phyloP scores from a whole-genome alignment of 1,284 basidiomycete species.

The Clitocybe nebularis region DNA sequence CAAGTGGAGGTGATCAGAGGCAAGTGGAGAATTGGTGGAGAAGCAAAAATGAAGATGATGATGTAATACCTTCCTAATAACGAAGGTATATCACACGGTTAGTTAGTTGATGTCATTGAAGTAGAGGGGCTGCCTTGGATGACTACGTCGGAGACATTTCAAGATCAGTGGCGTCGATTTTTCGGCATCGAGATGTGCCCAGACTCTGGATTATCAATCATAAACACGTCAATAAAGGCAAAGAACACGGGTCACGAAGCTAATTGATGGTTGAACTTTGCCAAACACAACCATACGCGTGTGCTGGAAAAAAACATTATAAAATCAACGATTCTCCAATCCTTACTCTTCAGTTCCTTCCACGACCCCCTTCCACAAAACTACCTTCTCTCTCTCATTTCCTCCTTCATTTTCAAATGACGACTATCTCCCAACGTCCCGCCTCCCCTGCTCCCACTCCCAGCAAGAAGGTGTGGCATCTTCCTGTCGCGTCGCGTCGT shows the following conservation, averaged over 20 bases:
- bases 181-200: background rate
- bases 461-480: constrained; percentile 36
- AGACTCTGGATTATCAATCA: background rate
- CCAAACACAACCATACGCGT: constrained; percentile 31
- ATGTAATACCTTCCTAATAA: no score
- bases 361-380: constrained; percentile 3
- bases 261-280: constrained; percentile 23
- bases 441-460: constrained; percentile 33
- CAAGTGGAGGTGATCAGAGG: no score
- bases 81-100: no score
- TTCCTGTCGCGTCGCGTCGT: constrained; percentile 11
- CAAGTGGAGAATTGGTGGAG: no score
- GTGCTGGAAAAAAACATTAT: constrained; percentile 13
- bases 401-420: constrained; percentile 18
- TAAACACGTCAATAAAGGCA: constrained; percentile 20
- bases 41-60: no score
- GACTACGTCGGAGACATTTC: no score
- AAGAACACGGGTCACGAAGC: constrained; percentile 26
- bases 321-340: constrained; percentile 16
- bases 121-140: no score
- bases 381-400: constrained; percentile 7
- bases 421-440: constrained; percentile 18
- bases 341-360: constrained; percentile 6
- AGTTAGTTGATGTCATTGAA: no score
- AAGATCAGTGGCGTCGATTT: no score